Evolutionary conservation across 441 rosid species (phyloP).

Genomic region (Melastoma candidum): DNA sequence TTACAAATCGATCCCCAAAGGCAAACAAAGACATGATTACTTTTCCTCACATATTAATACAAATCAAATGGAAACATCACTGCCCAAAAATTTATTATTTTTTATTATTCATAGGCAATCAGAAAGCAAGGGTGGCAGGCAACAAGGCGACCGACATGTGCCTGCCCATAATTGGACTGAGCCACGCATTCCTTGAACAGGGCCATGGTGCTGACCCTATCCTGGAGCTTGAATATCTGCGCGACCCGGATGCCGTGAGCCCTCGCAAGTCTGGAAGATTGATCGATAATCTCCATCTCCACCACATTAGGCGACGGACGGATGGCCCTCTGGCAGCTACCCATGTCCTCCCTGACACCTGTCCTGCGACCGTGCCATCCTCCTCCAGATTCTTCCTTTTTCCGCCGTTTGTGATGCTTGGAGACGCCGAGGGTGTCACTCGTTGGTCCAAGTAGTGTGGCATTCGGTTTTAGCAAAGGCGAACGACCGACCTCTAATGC

Average conservation of each 20-base stretch:
- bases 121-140: too few relatives aligned
- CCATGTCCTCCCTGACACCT: constrained; percentile 4
- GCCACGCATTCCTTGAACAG: too few relatives aligned
- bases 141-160: too few relatives aligned
- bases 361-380: constrained; percentile 16
- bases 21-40: too few relatives aligned
- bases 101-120: too few relatives aligned
- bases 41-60: too few relatives aligned
- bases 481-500: constrained; percentile 61
- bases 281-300: constrained; percentile 27
- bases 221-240: constrained; percentile 79
- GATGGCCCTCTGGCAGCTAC: constrained; percentile 73
- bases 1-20: too few relatives aligned
- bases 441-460: constrained; percentile 45
- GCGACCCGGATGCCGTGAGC: constrained; percentile 39
- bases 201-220: constrained; percentile 6
- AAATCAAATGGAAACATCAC: too few relatives aligned
- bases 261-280: constrained; percentile 56
- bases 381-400: constrained; percentile 14
- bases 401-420: constrained; percentile 12
- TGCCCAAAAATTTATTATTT: too few relatives aligned
- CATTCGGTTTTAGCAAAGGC: constrained; percentile 32
- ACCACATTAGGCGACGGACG: constrained; percentile 86
- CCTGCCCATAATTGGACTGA: too few relatives aligned
- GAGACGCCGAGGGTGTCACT: constrained; percentile 32